Percentiles rank a stretch among this genome's conserved stretches.
phyloP scores from a whole-genome alignment of 768 basidiomycete genomes.

The Hydnomerulius pinastri region DNA sequence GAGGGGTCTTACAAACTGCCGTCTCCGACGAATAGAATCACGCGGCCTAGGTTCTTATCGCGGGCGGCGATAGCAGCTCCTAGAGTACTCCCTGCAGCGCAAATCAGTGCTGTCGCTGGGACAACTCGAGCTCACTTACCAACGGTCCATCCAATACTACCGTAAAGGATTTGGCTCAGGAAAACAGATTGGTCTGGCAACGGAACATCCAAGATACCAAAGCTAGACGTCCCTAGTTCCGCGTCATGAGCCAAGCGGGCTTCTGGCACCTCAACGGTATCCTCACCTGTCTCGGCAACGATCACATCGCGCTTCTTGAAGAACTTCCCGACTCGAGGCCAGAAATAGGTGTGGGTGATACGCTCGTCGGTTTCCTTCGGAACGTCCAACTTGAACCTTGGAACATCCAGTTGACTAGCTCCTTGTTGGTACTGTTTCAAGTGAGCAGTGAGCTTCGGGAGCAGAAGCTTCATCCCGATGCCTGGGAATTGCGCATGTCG shows the following conservation, averaged over 20 bases:
- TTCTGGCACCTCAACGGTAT: background rate
- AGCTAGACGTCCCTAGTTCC: constrained; percentile 66
- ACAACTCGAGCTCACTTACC: constrained; percentile 44
- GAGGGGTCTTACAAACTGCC: constrained; percentile 63
- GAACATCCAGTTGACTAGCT: constrained; percentile 49
- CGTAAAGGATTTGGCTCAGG: constrained; percentile 83
- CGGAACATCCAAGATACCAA: constrained; percentile 81
- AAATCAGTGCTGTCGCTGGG: background rate
- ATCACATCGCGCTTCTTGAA: constrained; percentile 76
- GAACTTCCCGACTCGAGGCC: constrained; percentile 77
- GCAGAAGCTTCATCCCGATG: constrained; percentile 76
- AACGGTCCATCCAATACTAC: constrained; percentile 89
- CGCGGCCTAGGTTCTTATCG: constrained; percentile 61
- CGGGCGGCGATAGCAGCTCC: constrained; percentile 81
- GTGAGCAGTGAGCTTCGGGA: constrained; percentile 67
- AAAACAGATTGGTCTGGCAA: constrained; percentile 71
- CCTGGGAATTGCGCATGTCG: constrained; percentile 62
- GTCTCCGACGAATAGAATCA: constrained; percentile 85
- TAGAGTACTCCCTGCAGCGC: constrained; percentile 54
- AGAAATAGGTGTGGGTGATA: constrained; percentile 82
- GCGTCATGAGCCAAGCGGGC: background rate
- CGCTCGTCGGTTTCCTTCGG: constrained; percentile 51
- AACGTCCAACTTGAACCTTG: constrained; percentile 39
- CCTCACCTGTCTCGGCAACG: constrained; percentile 80
- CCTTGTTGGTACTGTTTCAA: constrained; percentile 42